Evolutionary conservation across 768 basidiomycete genomes (phyloP).

Genomic region (Amanita jacksonii): DNA sequence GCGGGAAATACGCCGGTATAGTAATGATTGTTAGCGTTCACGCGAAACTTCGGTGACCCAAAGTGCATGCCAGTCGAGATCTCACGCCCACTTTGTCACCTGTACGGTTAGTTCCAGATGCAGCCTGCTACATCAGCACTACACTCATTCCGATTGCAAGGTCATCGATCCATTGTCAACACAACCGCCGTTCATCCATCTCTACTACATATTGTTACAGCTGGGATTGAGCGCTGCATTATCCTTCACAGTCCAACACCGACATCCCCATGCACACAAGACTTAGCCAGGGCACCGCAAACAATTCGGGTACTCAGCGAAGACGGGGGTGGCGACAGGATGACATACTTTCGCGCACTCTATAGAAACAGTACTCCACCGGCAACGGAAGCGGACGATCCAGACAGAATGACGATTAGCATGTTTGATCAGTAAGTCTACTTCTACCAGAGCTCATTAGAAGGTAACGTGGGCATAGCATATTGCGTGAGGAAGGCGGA

Average conservation of each 20-base stretch:
- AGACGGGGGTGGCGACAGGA: slow-evolving; percentile 23
- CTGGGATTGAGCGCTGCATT: slow-evolving; percentile 66
- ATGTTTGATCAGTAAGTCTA: slow-evolving; percentile 63
- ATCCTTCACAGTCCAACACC: slow-evolving; percentile 59
- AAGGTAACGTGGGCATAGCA: slow-evolving; percentile 30
- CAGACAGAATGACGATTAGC: slow-evolving; percentile 44
- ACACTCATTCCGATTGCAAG: slow-evolving; percentile 20
- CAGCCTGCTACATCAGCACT: not conserved
- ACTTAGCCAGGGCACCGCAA: slow-evolving; percentile 36
- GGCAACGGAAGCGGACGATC: slow-evolving; percentile 14
- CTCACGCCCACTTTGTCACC: slow-evolving; percentile 48
- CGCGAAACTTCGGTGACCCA: slow-evolving; percentile 25
- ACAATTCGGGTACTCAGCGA: slow-evolving; percentile 37
- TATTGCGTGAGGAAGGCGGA: slow-evolving; percentile 47
- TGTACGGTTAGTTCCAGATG: slow-evolving; percentile 38
- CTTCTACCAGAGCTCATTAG: slow-evolving; percentile 1
- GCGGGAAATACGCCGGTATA: too few relatives aligned
- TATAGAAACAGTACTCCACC: slow-evolving; percentile 18
- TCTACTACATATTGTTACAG: slow-evolving; percentile 54
- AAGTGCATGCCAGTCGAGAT: slow-evolving; percentile 54
- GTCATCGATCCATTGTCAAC: slow-evolving; percentile 75
- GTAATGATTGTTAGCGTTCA: slow-evolving; percentile 31
- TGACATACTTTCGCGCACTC: slow-evolving; percentile 28
- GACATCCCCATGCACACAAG: slow-evolving; percentile 39
- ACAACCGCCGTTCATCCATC: slow-evolving; percentile 63